Evolutionary conservation across 2,329 filamentous ascomycete species (phyloP).

Genomic region (Tetracladium maxilliforme): DNA sequence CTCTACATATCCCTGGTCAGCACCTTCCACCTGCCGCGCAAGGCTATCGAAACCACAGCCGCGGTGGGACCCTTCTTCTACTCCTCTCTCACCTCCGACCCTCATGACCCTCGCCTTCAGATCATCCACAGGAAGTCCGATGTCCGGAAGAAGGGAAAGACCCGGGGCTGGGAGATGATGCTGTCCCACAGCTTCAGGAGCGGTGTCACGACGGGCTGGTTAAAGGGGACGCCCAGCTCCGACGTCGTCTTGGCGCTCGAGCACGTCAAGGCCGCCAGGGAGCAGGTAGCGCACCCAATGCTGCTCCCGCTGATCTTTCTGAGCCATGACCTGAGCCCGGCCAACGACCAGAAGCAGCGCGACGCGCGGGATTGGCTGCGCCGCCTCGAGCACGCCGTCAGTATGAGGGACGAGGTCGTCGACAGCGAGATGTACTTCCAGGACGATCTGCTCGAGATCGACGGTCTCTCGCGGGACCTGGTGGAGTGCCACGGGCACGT

Average conservation of each 20-base stretch:
- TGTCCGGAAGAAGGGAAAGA: constrained; percentile 47
- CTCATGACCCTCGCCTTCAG: constrained; percentile 40
- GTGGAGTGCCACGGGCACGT: constrained; percentile 50
- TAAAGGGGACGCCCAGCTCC: constrained; percentile 44
- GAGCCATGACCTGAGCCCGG: constrained; percentile 37
- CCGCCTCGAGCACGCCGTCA: constrained; percentile 44
- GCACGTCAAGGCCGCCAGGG: constrained; percentile 32
- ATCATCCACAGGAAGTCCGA: constrained; percentile 53
- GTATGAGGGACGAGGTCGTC: constrained; percentile 43
- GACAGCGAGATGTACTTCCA: constrained; percentile 38
- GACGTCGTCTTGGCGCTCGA: constrained; percentile 32
- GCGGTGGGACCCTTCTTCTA: constrained; percentile 51
- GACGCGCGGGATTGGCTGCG: constrained; percentile 48
- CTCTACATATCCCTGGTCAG: constrained; percentile 41
- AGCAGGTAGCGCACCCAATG: constrained; percentile 39
- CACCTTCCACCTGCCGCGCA: constrained; percentile 34
- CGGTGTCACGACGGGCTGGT: constrained; percentile 41
- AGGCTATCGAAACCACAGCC: constrained; percentile 41
- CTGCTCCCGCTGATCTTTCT: constrained; percentile 43
- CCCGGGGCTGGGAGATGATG: constrained; percentile 50
- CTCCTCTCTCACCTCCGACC: constrained; percentile 39
- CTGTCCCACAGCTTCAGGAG: constrained; percentile 40
- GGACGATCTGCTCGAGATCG: constrained; percentile 36
- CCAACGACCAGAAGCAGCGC: constrained; percentile 45
- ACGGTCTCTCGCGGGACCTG: constrained; percentile 44